Evolutionary conservation across 192 early-diverging fungal species (phyloP).

Genomic region (Entomortierella parvispora): DNA sequence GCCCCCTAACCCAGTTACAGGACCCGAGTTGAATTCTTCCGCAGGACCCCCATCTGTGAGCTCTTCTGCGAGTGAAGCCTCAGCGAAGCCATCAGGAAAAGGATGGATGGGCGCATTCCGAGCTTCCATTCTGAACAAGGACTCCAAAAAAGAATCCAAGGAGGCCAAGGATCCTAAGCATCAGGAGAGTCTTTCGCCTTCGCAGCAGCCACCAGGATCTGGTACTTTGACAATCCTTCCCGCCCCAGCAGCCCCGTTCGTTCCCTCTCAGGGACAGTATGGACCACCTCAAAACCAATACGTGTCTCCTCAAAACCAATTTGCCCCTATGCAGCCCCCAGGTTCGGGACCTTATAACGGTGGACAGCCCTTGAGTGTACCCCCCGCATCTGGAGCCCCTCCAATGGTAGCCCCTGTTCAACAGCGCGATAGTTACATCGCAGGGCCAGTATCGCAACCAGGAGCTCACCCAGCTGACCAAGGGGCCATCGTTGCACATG

Average conservation of each 20-base stretch:
- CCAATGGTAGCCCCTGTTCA: not conserved
- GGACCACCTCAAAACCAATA: not conserved
- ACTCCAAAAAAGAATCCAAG: slow-evolving; percentile 29
- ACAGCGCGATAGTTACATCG: not conserved
- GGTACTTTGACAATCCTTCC: not conserved
- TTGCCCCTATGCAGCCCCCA: not conserved
- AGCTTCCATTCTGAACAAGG: slow-evolving; percentile 16
- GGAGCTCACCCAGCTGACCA: not conserved
- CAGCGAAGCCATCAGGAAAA: slow-evolving; percentile 30
- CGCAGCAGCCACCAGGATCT: not conserved
- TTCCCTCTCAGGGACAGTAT: not conserved
- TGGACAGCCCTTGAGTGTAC: slow-evolving; percentile 10
- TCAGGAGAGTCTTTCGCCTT: slow-evolving; percentile 1
- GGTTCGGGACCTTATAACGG: not conserved
- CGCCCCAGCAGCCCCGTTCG: not conserved
- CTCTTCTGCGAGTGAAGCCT: slow-evolving; percentile 18
- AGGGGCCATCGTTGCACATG: not conserved
- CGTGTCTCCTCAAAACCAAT: not conserved
- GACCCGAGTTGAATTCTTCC: slow-evolving; percentile 2
- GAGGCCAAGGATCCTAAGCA: slow-evolving; percentile 14
- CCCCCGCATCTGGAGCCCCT: slow-evolving; percentile 7
- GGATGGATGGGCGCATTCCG: slow-evolving; percentile 29
- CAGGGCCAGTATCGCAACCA: not conserved
- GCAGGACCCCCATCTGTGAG: slow-evolving; percentile 15
- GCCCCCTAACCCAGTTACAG: slow-evolving; percentile 16